Conservation (phyloP, 116 monocot genomes). For the Trichopus zeylanicus region DNA sequence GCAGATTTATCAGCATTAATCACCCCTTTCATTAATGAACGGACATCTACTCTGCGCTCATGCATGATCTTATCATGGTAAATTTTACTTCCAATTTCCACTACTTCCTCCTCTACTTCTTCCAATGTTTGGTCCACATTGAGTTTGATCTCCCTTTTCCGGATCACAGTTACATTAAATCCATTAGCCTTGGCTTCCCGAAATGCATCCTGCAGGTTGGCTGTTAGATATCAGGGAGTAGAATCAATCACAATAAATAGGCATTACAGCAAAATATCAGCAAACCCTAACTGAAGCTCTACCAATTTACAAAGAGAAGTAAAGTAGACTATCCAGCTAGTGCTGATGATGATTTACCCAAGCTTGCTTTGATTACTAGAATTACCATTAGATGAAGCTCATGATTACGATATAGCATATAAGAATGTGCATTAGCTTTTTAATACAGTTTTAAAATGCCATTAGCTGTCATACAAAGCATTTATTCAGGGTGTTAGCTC, state of each 20-base stretch:
- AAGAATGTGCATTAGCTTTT: too few species aligned
- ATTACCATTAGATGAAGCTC: too few species aligned
- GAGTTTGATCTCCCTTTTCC: conserved; percentile 59
- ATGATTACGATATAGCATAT: too few species aligned
- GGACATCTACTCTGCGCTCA: conserved; percentile 50
- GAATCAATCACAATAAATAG: not conserved
- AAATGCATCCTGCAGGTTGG: conserved; percentile 54
- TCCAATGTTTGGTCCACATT: conserved; percentile 75
- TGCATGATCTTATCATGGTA: conserved; percentile 76
- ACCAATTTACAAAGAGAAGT: not conserved
- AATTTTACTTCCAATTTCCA: conserved; percentile 66
- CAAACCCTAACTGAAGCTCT: not conserved
- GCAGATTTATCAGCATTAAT: conserved; percentile 34
- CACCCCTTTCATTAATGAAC: conserved; percentile 49
- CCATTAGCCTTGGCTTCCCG: conserved; percentile 73
- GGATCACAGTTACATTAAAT: conserved; percentile 61
- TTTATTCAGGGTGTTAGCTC: too few species aligned
- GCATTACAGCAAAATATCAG: not conserved
- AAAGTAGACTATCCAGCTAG: not conserved
- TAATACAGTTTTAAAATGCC: too few species aligned
- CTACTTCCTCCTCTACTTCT: conserved; percentile 74
- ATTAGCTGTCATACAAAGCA: too few species aligned
- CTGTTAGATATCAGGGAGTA: not conserved
- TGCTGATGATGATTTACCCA: too few species aligned
- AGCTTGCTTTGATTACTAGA: too few species aligned